These are phyloP conservation scores for Blastobotrys muscicola DNA, from an alignment of 805 yeast species.

Conservation along the genomic window DNA sequence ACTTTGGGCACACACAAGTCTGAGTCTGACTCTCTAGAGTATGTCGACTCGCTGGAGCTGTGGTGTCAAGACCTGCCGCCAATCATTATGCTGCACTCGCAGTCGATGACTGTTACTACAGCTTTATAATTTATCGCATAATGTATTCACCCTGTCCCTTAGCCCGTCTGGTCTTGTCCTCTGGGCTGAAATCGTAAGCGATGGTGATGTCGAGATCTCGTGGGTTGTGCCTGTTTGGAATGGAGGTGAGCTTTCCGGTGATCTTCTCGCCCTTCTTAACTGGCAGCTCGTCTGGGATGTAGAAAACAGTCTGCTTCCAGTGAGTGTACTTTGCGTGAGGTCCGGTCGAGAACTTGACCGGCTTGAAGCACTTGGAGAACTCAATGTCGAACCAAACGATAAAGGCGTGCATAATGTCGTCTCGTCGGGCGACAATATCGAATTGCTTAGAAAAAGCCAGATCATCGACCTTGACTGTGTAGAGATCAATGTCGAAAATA, in stretches of 20 bases:
- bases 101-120: conserved; percentile 93
- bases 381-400: conserved; percentile 93
- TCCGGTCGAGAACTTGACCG: conserved; percentile 79
- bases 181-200: conserved; percentile 41
- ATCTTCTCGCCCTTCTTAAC: conserved; percentile 67
- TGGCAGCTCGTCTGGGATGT: conserved; percentile 71
- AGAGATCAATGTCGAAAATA: conserved; percentile 76
- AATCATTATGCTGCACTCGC: conserved; percentile 71
- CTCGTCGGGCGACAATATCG: conserved; percentile 60
- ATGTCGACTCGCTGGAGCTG: conserved; percentile 62
- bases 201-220: conserved; percentile 84
- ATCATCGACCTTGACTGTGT: conserved; percentile 76
- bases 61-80: conserved; percentile 86
- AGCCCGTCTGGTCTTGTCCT: conserved; percentile 40
- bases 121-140: conserved; percentile 68
- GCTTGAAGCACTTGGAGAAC: conserved; percentile 47
- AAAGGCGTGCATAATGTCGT: conserved; percentile 79
- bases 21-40: conserved; percentile 60
- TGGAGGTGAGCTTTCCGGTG: conserved; percentile 59
- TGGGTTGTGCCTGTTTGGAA: conserved; percentile 72
- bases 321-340: conserved; percentile 92
- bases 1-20: conserved; percentile 68
- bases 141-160: conserved; percentile 56
- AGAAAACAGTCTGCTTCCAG: conserved; percentile 98
- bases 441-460: conserved; percentile 69